Evolutionary conservation across 1,284 basidiomycete species (phyloP).

Genomic region (Erythrobasidium hasegawianum): DNA sequence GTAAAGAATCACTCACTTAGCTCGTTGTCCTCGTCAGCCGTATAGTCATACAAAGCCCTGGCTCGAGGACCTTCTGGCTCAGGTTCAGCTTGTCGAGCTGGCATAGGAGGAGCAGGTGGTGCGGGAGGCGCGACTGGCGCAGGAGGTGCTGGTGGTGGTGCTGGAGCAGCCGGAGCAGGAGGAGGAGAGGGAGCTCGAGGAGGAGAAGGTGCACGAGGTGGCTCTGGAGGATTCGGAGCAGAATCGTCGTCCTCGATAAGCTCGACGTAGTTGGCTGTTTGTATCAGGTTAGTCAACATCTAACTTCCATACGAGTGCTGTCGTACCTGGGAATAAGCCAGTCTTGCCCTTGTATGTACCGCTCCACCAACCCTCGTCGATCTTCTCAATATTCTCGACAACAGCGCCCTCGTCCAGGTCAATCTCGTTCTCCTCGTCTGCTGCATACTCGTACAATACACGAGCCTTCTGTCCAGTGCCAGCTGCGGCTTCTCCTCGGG

Average conservation of each 20-base stretch:
- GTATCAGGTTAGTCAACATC: neutral
- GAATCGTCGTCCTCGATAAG: slow-evolving; percentile 54
- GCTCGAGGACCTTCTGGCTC: slow-evolving; percentile 52
- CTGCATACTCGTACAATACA: slow-evolving; percentile 73
- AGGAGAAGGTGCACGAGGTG: slow-evolving; percentile 51
- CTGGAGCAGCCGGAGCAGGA: slow-evolving; percentile 12
- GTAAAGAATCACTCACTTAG: slow-evolving; percentile 54
- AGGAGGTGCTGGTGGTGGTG: slow-evolving; percentile 36
- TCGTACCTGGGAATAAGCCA: slow-evolving; percentile 61
- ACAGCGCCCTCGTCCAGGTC: slow-evolving; percentile 71
- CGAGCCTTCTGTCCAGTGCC: slow-evolving; percentile 50
- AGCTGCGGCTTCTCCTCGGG: slow-evolving; percentile 15
- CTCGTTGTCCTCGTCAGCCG: slow-evolving; percentile 83
- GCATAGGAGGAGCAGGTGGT: slow-evolving; percentile 49
- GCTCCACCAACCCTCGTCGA: slow-evolving; percentile 91
- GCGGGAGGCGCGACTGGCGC: slow-evolving; percentile 50
- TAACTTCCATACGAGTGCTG: neutral
- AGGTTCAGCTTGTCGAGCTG: slow-evolving; percentile 39
- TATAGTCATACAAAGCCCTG: slow-evolving; percentile 74
- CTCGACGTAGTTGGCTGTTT: slow-evolving; percentile 69
- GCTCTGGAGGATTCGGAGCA: slow-evolving; percentile 15
- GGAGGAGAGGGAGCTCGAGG: slow-evolving; percentile 51
- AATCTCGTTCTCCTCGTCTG: slow-evolving; percentile 80
- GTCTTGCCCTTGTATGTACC: slow-evolving; percentile 62
- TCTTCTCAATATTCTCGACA: slow-evolving; percentile 72